phyloP scores from a whole-genome alignment of 345 rosid species.

The Erysimum cheiranthoides region DNA sequence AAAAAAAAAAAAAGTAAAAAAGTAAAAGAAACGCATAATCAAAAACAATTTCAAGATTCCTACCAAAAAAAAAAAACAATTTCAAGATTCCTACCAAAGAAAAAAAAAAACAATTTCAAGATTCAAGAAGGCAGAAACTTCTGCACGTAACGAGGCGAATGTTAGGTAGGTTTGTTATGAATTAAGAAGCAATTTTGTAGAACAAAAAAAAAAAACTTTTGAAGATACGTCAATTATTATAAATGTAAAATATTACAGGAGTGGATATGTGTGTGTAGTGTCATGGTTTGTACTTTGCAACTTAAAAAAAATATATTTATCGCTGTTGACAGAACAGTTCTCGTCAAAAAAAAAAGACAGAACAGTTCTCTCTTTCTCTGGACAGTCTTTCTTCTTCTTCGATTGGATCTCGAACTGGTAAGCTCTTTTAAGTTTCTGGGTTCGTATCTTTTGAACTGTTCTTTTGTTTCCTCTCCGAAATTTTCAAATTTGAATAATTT shows the following conservation, averaged over 20 bases:
- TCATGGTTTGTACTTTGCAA: background rate
- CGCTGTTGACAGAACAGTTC: background rate
- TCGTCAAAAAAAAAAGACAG: too few species aligned
- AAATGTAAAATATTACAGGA: background rate
- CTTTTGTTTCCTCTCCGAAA: conserved; percentile 11
- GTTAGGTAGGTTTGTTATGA: background rate
- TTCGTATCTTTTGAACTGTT: conserved; percentile 2
- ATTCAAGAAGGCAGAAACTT: background rate
- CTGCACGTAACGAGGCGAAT: background rate
- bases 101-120: background rate
- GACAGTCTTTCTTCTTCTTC: background rate
- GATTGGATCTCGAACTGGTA: conserved; percentile 27
- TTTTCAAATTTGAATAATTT: background rate
- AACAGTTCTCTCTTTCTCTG: background rate
- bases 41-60: background rate
- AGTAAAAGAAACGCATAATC: background rate
- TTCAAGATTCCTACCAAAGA: too few species aligned
- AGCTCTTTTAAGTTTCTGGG: background rate
- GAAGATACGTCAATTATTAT: background rate
- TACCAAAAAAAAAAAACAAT: too few species aligned
- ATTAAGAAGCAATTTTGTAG: background rate
- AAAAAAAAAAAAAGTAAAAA: background rate
- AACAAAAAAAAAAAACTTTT: background rate
- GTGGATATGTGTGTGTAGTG: background rate
- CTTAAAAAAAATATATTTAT: background rate